These are phyloP conservation scores for Beauveria brongniartii DNA, from an alignment of 2,329 filamentous ascomycete species.

Conservation along the genomic window DNA sequence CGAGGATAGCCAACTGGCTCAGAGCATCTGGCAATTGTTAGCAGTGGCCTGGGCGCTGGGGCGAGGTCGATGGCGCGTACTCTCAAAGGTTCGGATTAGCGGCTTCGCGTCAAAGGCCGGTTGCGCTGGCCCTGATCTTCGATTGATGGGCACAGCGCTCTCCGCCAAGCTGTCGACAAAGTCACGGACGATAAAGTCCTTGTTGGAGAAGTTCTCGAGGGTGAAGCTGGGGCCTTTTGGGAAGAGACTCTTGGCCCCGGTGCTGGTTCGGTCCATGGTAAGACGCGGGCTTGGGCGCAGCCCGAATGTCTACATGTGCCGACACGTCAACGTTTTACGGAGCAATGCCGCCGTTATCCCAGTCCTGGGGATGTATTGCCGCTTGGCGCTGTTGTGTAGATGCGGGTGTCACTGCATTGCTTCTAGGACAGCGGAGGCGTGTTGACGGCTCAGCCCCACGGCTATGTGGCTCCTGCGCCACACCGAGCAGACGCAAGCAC, in stretches of 20 bases:
- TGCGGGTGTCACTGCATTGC: constrained; percentile 2
- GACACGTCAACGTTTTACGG: not conserved
- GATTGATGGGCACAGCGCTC: constrained; percentile 66
- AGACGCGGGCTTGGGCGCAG: constrained; percentile 6
- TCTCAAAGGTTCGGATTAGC: constrained; percentile 89
- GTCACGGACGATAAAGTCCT: constrained; percentile 96
- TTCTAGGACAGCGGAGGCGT: constrained; percentile 6
- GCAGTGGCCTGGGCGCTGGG: constrained; percentile 7
- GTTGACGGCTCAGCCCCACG: constrained; percentile 14
- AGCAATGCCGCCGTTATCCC: not conserved
- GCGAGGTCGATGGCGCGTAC: constrained; percentile 26
- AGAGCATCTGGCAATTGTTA: constrained; percentile 43
- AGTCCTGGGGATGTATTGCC: not conserved
- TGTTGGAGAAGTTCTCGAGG: constrained; percentile 78
- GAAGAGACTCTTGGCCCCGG: constrained; percentile 58
- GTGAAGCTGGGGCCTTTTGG: constrained; percentile 75
- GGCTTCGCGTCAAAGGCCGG: constrained; percentile 88
- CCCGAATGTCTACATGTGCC: constrained; percentile 23
- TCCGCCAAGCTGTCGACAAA: constrained; percentile 93
- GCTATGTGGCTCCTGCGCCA: constrained; percentile 17
- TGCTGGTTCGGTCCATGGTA: constrained; percentile 35
- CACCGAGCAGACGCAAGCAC: constrained; percentile 10
- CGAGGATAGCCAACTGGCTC: constrained; percentile 59
- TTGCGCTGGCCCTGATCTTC: constrained; percentile 62
- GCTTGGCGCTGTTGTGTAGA: constrained; percentile 4